A percentile compares a stretch with the other conserved stretches of the same genome.
phyloP scores from a whole-genome alignment of 768 basidiomycete genomes.

The Scleroderma bovista region DNA sequence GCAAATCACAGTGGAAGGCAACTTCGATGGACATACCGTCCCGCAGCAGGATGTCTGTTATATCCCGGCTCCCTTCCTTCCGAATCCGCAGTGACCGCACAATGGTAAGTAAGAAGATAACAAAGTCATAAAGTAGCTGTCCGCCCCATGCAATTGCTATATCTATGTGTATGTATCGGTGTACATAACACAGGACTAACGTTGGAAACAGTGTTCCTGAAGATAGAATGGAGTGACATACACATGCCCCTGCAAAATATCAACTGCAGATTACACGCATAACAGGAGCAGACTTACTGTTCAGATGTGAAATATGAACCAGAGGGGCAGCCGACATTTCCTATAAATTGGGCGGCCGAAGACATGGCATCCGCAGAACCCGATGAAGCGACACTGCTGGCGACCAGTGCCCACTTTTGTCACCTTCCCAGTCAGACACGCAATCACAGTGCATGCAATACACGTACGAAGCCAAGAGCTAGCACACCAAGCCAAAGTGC shows the following conservation, averaged over 20 bases:
- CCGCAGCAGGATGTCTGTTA: slow-evolving; percentile 11
- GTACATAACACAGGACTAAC: not conserved
- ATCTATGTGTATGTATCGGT: not conserved
- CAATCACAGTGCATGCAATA: not conserved
- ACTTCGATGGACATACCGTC: slow-evolving; percentile 8
- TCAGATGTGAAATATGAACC: not conserved
- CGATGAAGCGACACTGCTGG: not conserved
- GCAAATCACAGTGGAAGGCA: not conserved
- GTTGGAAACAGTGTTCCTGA: not conserved
- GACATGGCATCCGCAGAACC: not conserved
- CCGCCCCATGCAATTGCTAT: slow-evolving; percentile 5
- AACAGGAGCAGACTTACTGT: slow-evolving; percentile 4
- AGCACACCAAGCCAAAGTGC: not conserved
- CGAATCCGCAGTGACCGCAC: slow-evolving; percentile 8
- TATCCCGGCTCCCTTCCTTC: not conserved
- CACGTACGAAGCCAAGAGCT: slow-evolving; percentile 5
- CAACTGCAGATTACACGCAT: not conserved
- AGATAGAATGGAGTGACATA: not conserved
- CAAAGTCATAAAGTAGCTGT: slow-evolving; percentile 15
- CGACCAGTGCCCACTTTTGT: slow-evolving; percentile 5
- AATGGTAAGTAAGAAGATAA: slow-evolving; percentile 18
- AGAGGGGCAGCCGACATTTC: not conserved
- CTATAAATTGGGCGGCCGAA: not conserved
- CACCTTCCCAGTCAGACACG: not conserved
- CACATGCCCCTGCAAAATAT: not conserved